Conservation (phyloP, 2,329 filamentous ascomycete genomes). For the Canariomyces notabilis region DNA sequence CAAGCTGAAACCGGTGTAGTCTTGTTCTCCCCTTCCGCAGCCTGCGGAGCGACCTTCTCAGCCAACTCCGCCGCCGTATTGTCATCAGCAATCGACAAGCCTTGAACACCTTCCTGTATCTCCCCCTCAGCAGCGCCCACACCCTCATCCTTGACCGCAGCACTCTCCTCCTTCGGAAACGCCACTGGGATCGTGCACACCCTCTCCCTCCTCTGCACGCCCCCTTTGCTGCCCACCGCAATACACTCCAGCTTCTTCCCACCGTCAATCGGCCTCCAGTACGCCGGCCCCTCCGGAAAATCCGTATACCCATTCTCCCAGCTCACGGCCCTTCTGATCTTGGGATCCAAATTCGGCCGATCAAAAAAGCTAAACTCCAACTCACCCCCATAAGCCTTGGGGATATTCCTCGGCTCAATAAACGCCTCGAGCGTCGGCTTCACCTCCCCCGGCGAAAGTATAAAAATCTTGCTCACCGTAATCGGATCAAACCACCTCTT, state of each 20-base stretch:
- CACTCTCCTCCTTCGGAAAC: conserved; percentile 19
- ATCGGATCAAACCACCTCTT: conserved; percentile 95
- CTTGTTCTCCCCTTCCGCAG: neutral
- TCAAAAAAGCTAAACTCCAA: conserved; percentile 79
- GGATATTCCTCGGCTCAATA: conserved; percentile 78
- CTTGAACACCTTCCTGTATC: conserved; percentile 21
- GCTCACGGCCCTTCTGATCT: conserved; percentile 43
- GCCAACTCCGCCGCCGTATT: conserved; percentile 13
- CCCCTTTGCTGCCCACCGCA: conserved; percentile 45
- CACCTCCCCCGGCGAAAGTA: conserved; percentile 69
- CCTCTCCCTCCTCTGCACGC: conserved; percentile 40
- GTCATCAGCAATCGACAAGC: conserved; percentile 21
- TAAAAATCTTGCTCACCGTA: conserved; percentile 94
- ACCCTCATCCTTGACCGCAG: conserved; percentile 9
- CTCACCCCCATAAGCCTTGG: conserved; percentile 82
- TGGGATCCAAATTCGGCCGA: conserved; percentile 65
- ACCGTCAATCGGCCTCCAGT: conserved; percentile 49
- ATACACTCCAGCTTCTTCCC: conserved; percentile 47
- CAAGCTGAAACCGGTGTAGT: conserved; percentile 3
- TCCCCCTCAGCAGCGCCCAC: conserved; percentile 4
- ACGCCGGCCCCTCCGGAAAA: conserved; percentile 53
- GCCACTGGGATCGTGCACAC: conserved; percentile 44
- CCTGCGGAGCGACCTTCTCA: conserved; percentile 10
- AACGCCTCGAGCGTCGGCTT: conserved; percentile 71
- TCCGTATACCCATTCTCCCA: conserved; percentile 50